Percentiles rank a stretch among this genome's conserved stretches.
phyloP scores from a whole-genome alignment of 495 filamentous ascomycete genomes.

The Tuber calosporum region DNA sequence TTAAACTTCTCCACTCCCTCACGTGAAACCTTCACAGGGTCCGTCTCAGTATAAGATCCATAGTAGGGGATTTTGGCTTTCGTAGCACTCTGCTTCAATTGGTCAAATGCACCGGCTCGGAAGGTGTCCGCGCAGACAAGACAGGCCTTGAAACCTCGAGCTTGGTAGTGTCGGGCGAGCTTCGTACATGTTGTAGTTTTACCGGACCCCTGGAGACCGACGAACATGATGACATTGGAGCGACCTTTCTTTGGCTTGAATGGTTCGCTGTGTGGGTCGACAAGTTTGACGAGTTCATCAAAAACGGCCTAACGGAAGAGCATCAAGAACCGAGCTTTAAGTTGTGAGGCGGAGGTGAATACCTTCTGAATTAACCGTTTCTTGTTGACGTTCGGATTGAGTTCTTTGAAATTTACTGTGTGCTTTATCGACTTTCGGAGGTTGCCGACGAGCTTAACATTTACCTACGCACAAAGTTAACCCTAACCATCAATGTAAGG shows the following conservation, averaged over 20 bases:
- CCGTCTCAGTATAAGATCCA: conserved; percentile 88
- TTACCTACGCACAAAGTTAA: conserved; percentile 51
- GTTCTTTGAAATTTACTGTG: conserved; percentile 86
- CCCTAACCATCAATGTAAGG: conserved; percentile 3
- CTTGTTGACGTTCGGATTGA: conserved; percentile 85
- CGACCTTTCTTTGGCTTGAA: conserved; percentile 98
- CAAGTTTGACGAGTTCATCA: conserved; percentile 89
- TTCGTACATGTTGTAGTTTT: conserved; percentile 99
- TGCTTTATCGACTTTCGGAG: conserved; percentile 88
- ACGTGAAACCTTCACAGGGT: conserved; percentile 82
- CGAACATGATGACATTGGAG: conserved; percentile 97
- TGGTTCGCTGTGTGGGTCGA: conserved; percentile 89
- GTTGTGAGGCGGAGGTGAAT: neutral
- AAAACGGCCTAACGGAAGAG: conserved; percentile 60
- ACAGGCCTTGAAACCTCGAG: conserved; percentile 85
- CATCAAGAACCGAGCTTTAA: conserved; percentile 17
- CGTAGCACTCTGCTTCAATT: conserved; percentile 96
- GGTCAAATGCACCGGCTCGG: conserved; percentile 94
- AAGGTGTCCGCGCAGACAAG: conserved; percentile 98
- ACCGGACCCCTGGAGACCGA: conserved; percentile 91
- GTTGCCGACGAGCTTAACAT: conserved; percentile 83
- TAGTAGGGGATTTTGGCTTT: conserved; percentile 99
- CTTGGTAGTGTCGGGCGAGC: conserved; percentile 88
- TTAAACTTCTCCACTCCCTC: conserved; percentile 99
- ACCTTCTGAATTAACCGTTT: conserved; percentile 92